Base-by-base conservation (phyloP, 768 basidiomycete genomes). In the Mycena haematopus region DNA sequence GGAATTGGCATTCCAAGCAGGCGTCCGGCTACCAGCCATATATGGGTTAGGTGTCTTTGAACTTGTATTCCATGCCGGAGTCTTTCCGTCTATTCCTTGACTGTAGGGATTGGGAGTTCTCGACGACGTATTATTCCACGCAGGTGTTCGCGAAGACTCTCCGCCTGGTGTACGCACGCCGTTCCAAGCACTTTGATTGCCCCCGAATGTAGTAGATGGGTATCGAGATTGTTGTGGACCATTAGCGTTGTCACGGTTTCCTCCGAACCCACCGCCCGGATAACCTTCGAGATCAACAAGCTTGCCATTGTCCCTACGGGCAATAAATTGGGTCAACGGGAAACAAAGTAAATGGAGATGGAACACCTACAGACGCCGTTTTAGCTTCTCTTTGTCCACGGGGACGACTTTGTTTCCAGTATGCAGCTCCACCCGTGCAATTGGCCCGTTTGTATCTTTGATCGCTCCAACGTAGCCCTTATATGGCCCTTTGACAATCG, bases 381-480 rank as follows among this genome's bases (percentile, higher is more conserved):
- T 82, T 21, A 96, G 75, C 71, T 92, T 93, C 47, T 84, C 82
- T 71, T 95, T 93, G 51, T 92, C 90, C 60, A 98, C 88, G 40
- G 89, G 89, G 60, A 99, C 88, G 22, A 95, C 81, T 75, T 93
- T 95, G 75, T 95, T 96, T 19, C 82, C 81, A 40, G 90, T 90
- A 15, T 94, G 89, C n/a, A 99, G 79, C 75, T 99, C 97, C 15
- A 99, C 95, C 44, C 97, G 86, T 1, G 91, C 93, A 59, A 87
- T 80, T 40, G 83, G 81, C 6, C 95, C 96, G 61, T 95, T 96
- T 29, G 95, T 92, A 72, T 99, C 97, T 76, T 96, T 98, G 80
- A 99, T 92, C 6, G 88, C 86, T 8, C 97, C 97, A 47, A 89
- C 82, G 69, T 96, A 91, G 15, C 95, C 93, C 76, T 99, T 99